Base-by-base conservation (phyloP, 495 filamentous ascomycete species). In the Neurospora sp. region DNA sequence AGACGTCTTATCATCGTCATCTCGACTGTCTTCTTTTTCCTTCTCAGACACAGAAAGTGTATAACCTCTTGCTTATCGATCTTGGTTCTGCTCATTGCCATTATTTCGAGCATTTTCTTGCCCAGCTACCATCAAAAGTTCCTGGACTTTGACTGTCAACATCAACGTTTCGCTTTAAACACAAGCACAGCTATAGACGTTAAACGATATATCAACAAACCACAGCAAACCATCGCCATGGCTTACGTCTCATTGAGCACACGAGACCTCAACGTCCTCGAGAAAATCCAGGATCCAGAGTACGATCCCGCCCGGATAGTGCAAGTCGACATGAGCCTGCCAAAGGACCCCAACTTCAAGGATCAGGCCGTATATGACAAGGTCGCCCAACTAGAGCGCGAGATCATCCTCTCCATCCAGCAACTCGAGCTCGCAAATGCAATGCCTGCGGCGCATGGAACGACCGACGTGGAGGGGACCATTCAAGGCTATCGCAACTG, bases 211-310 rank as follows among this genome's bases (percentile, higher is more conserved):
- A 48, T 59, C 69, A 71, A 46, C 10, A 48, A 16, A 40, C 68
- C 20, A 71, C 31, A 39, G 14, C 12, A 66, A 35, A 20, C 59
- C 46, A 71, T 77, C 69, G 82, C 75, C 38, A 87, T 90, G 85
- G 75, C 84, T 31, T 75, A 84, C 44, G 71, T 85, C 79, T 78
- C 84, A 41, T 88, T 97, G 38, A 91, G 90, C 71, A 80, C 81
- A 37, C 91, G 91, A 77, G 93, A 96, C 81, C 80, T 89, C 73
- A 85, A 88, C 41, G 88, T 95, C 73, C 88, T 96, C 53, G 84
- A 90, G 75, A 91, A 92, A 70, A 90, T 97, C 79, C 93, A 92
- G 77, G 92, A 96, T 74, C 90, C 91, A 14, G 93, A 94, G 78
- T 86, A 89, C 40, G 87, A 90, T 27, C 88, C 91, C 1, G 76